Conservation (phyloP, 768 basidiomycete species). For the Sporobolomyces roseus region DNA sequence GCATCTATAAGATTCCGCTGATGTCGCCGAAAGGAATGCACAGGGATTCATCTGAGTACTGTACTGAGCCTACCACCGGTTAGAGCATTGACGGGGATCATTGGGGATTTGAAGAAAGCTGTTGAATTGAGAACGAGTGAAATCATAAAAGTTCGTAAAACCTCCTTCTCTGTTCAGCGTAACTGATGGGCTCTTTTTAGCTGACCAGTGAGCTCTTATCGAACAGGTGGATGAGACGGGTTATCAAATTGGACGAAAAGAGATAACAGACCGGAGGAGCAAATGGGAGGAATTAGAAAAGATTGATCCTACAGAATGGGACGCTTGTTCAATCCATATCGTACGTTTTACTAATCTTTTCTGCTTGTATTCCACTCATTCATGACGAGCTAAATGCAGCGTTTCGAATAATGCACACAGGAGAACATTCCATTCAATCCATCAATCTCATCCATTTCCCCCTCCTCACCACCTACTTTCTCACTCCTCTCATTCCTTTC, state of each 20-base stretch:
- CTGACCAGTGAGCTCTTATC: neutral
- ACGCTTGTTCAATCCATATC: conserved; percentile 28
- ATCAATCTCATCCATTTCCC: neutral
- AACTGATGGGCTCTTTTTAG: too few relatives aligned
- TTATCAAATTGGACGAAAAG: conserved; percentile 30
- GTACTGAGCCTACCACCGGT: neutral
- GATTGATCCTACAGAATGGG: conserved; percentile 34
- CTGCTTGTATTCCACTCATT: neutral
- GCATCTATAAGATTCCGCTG: neutral
- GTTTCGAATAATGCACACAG: neutral
- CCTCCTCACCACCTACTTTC: neutral
- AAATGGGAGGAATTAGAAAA: conserved; percentile 3
- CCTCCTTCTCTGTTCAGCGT: neutral
- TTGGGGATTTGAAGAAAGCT: conserved; percentile 19
- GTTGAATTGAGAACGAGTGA: neutral
- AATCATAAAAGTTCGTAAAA: conserved; percentile 10
- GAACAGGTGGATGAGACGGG: conserved; percentile 38
- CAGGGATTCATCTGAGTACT: conserved; percentile 19
- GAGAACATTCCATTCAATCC: conserved; percentile 39
- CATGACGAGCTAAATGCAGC: neutral
- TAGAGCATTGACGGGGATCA: conserved; percentile 2
- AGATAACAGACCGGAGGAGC: neutral
- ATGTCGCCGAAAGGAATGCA: neutral
- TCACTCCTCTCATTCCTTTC: conserved; percentile 22
- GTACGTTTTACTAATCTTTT: conserved; percentile 7